Percentiles rank a stretch among this genome's conserved stretches.
Evolutionary conservation across 805 yeast species (phyloP).

Genomic region (Danielia reshetovae): DNA sequence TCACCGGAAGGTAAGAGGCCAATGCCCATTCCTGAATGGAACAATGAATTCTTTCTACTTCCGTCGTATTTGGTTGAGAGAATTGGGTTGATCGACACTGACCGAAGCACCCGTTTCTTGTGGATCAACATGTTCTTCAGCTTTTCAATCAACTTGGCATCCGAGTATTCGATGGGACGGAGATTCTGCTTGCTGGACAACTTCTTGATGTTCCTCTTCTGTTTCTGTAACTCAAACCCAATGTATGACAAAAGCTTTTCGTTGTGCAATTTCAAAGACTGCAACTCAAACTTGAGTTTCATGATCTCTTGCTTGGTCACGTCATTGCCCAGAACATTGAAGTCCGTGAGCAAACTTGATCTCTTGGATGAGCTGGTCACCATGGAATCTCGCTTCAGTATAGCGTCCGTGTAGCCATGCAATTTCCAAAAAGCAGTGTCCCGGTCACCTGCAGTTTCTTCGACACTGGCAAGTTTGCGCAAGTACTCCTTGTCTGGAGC

Average conservation of each 20-base stretch:
- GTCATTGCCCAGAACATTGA: constrained; percentile 19
- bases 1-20: constrained; percentile 6
- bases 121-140: constrained; percentile 44
- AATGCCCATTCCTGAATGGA: constrained; percentile 11
- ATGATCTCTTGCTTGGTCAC: constrained; percentile 45
- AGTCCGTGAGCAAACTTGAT: constrained; percentile 26
- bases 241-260: constrained; percentile 55
- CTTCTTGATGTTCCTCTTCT: constrained; percentile 38
- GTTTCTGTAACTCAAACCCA: constrained; percentile 53
- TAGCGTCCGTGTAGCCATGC: constrained; percentile 20
- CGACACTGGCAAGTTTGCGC: constrained; percentile 12
- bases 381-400: constrained; percentile 11
- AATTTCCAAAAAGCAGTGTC: constrained; percentile 27
- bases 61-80: constrained; percentile 9
- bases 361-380: constrained; percentile 29
- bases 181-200: constrained; percentile 35
- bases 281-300: constrained; percentile 50
- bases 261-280: constrained; percentile 50
- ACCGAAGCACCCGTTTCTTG: constrained; percentile 39
- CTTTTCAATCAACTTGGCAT: constrained; percentile 47
- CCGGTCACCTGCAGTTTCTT: constrained; percentile 15
- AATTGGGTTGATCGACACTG: constrained; percentile 30
- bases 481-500: constrained; percentile 23
- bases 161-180: constrained; percentile 44
- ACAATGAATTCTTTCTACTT: constrained; percentile 1